Conservation (phyloP, 345 rosid species). For the Lepidium didymum region DNA sequence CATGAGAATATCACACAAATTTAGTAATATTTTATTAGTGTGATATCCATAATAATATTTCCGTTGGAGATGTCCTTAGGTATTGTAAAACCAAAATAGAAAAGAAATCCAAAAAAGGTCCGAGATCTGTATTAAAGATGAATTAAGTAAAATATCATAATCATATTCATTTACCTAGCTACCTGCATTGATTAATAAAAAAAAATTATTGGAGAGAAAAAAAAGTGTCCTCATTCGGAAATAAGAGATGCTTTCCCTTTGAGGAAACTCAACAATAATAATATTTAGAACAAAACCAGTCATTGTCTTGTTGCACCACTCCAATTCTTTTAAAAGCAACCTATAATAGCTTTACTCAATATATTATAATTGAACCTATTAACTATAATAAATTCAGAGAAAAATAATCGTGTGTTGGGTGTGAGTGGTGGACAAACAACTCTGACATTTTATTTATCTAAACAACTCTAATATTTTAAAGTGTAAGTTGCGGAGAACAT, state of each 20-base stretch:
- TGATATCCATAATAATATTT: no score
- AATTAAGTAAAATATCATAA: background rate
- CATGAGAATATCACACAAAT: no score
- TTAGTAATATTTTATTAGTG: no score
- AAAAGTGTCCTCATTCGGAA: constrained; percentile 26
- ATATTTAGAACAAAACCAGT: constrained; percentile 25
- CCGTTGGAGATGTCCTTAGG: no score
- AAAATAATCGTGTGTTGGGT: constrained; percentile 27
- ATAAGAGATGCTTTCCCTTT: constrained; percentile 31
- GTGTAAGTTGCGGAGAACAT: constrained; percentile 3
- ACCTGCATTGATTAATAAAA: background rate
- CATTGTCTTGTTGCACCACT: constrained; percentile 34
- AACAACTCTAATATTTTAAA: constrained; percentile 9
- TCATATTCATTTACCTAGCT: constrained; percentile 15
- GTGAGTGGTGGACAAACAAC: constrained; percentile 37
- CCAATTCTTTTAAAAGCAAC: background rate
- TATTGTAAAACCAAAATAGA: background rate
- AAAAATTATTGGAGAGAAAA: background rate
- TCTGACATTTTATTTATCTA: constrained; percentile 24
- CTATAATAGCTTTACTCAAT: constrained; percentile 13
- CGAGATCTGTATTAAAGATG: background rate
- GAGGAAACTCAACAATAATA: constrained; percentile 28
- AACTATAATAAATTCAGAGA: background rate
- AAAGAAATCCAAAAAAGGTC: constrained; percentile 16
- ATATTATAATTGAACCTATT: background rate